phyloP scores from a whole-genome alignment of 768 basidiomycete genomes.

The Termitomyces sp. region DNA sequence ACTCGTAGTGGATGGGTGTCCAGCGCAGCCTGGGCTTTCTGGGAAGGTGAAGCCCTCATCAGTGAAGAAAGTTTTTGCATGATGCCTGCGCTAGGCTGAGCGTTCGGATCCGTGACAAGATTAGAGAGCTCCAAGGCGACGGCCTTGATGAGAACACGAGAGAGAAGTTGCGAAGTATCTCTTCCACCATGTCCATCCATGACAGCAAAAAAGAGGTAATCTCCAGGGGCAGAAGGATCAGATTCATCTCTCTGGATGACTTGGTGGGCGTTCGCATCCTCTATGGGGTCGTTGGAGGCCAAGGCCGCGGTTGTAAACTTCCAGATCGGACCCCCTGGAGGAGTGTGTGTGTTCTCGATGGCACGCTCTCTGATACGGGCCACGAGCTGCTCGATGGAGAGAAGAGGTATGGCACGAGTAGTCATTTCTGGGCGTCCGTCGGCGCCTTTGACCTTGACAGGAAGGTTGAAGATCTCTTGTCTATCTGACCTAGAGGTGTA shows the following conservation, averaged over 20 bases:
- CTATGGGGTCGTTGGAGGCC: slow-evolving; percentile 86
- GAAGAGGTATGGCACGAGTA: slow-evolving; percentile 49
- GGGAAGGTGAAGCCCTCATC: slow-evolving; percentile 31
- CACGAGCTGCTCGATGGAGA: slow-evolving; percentile 54
- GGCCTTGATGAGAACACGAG: slow-evolving; percentile 79
- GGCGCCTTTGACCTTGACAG: slow-evolving; percentile 48
- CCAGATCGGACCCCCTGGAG: slow-evolving; percentile 62
- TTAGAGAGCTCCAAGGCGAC: slow-evolving; percentile 72
- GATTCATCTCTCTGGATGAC: slow-evolving; percentile 61
- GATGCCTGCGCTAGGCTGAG: slow-evolving; percentile 27
- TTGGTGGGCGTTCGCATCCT: slow-evolving; percentile 79
- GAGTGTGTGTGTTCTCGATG: slow-evolving; percentile 38
- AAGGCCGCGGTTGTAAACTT: slow-evolving; percentile 76
- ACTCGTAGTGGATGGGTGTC: slow-evolving; percentile 50
- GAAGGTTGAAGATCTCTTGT: slow-evolving; percentile 56
- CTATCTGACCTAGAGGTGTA: slow-evolving; percentile 40
- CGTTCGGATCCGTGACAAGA: slow-evolving; percentile 38
- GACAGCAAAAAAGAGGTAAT: slow-evolving; percentile 81
- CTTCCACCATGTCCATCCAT: slow-evolving; percentile 91
- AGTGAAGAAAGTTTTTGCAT: slow-evolving; percentile 37
- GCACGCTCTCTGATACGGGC: slow-evolving; percentile 56
- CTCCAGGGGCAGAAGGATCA: slow-evolving; percentile 60
- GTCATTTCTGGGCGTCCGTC: slow-evolving; percentile 61
- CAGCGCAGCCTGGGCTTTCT: slow-evolving; percentile 19
- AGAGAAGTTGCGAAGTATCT: slow-evolving; percentile 81